phyloP scores from a whole-genome alignment of 2,329 filamentous ascomycete species.

The Bipolaris sorokiniana region DNA sequence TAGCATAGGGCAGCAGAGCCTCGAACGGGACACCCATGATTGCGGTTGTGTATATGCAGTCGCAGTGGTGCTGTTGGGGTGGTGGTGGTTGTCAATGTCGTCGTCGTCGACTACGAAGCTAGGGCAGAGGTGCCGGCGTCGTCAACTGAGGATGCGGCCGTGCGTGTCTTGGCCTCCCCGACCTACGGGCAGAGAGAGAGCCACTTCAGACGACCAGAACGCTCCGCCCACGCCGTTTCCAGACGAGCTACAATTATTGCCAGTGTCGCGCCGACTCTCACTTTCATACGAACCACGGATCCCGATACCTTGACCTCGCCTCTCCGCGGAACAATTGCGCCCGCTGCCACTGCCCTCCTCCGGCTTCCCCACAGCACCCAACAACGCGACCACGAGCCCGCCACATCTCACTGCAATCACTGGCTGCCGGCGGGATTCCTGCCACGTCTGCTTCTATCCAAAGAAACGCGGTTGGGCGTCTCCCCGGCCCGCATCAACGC shows the following conservation, averaged over 20 bases:
- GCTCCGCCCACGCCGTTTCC: conserved; percentile 37
- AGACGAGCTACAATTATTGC: conserved; percentile 31
- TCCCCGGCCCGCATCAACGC: conserved; percentile 30
- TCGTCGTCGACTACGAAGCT: conserved; percentile 15
- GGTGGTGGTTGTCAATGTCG: conserved; percentile 21
- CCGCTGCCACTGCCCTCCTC: conserved; percentile 26
- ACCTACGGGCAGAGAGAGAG: conserved; percentile 31
- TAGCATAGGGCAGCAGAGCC: conserved; percentile 67
- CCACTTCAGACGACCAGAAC: conserved; percentile 35
- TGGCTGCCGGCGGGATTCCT: background rate
- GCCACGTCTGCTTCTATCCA: conserved; percentile 13
- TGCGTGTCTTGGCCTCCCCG: conserved; percentile 24
- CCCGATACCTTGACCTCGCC: conserved; percentile 22
- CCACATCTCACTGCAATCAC: conserved; percentile 20
- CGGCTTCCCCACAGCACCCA: conserved; percentile 31
- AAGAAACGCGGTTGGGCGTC: conserved; percentile 12
- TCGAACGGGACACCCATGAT: conserved; percentile 72
- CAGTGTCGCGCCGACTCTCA: conserved; percentile 42
- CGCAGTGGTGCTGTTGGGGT: conserved; percentile 30
- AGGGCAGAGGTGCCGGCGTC: conserved; percentile 25
- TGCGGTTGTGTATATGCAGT: conserved; percentile 36
- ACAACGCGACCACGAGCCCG: conserved; percentile 35
- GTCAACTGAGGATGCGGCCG: conserved; percentile 21
- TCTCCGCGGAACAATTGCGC: conserved; percentile 33
- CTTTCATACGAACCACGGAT: conserved; percentile 45